Evolutionary conservation across 2,329 filamentous ascomycete genomes (phyloP).

Genomic region (Colletotrichum limetticola): DNA sequence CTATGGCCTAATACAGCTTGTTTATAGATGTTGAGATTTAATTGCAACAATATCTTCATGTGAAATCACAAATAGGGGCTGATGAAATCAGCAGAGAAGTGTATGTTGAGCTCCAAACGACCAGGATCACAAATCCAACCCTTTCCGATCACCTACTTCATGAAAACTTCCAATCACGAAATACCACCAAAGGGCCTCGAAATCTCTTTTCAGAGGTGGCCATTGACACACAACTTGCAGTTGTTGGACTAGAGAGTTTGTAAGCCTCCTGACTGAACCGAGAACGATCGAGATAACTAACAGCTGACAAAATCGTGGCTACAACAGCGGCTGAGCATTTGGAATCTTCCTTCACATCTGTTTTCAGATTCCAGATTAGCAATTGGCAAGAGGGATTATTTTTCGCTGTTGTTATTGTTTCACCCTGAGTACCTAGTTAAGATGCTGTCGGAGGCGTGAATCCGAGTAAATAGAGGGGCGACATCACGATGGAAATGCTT

Average conservation of each 20-base stretch:
- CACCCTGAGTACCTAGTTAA: neutral
- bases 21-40: neutral
- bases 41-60: neutral
- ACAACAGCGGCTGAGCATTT: slow-evolving; percentile 15
- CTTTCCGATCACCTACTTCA: neutral
- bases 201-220: neutral
- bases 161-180: neutral
- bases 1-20: no score
- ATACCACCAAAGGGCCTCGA: neutral
- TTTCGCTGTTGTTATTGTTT: neutral
- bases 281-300: neutral
- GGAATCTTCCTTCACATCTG: slow-evolving; percentile 20
- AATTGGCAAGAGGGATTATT: neutral
- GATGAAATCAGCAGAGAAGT: neutral
- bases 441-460: neutral
- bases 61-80: neutral
- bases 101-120: neutral
- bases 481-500: neutral
- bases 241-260: slow-evolving; percentile 8
- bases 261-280: neutral
- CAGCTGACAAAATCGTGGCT: slow-evolving; percentile 4
- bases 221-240: slow-evolving; percentile 22
- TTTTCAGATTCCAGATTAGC: neutral
- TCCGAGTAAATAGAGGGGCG: neutral
- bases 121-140: neutral